These are phyloP conservation scores for Trichoderma hamatum DNA, from an alignment of 2,329 filamentous ascomycete species.

Conservation along the genomic window DNA sequence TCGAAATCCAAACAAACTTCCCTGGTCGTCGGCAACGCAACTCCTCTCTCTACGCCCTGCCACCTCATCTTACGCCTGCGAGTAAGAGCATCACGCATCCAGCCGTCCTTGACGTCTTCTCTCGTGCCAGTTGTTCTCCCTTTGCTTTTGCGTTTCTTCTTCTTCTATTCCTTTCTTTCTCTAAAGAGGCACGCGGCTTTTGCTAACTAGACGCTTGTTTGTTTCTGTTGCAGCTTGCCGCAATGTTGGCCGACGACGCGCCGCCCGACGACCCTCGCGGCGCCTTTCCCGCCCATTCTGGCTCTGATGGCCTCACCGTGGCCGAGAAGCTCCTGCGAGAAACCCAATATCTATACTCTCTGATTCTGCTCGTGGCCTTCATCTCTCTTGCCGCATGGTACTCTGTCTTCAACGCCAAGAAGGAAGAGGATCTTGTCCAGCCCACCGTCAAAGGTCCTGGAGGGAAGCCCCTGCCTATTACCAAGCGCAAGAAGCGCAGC, in stretches of 20 bases:
- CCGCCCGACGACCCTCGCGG: slow-evolving; percentile 35
- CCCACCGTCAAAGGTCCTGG: slow-evolving; percentile 72
- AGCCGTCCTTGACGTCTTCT: not conserved
- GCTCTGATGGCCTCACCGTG: slow-evolving; percentile 33
- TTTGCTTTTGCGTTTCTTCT: not conserved
- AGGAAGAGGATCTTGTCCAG: slow-evolving; percentile 50
- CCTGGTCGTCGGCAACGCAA: not conserved
- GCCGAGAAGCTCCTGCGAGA: slow-evolving; percentile 50
- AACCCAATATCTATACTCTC: slow-evolving; percentile 56
- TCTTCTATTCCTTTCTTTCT: not conserved
- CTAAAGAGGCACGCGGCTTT: not conserved
- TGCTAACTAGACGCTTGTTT: slow-evolving; percentile 11
- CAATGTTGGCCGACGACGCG: slow-evolving; percentile 42
- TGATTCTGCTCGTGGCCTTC: slow-evolving; percentile 56
- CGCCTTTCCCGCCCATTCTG: slow-evolving; percentile 23
- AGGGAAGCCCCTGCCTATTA: slow-evolving; percentile 79
- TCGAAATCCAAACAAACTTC: not conserved
- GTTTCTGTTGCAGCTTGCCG: slow-evolving; percentile 38
- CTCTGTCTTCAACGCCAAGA: slow-evolving; percentile 56
- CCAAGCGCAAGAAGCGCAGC: slow-evolving; percentile 59
- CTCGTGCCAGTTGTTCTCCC: slow-evolving; percentile 7
- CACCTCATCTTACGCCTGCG: not conserved
- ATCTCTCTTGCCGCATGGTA: slow-evolving; percentile 55
- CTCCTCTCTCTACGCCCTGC: not conserved
- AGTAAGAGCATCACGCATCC: slow-evolving; percentile 10